phyloP scores from a whole-genome alignment of 352 stramenopile species.

The Pythium diclinum region DNA sequence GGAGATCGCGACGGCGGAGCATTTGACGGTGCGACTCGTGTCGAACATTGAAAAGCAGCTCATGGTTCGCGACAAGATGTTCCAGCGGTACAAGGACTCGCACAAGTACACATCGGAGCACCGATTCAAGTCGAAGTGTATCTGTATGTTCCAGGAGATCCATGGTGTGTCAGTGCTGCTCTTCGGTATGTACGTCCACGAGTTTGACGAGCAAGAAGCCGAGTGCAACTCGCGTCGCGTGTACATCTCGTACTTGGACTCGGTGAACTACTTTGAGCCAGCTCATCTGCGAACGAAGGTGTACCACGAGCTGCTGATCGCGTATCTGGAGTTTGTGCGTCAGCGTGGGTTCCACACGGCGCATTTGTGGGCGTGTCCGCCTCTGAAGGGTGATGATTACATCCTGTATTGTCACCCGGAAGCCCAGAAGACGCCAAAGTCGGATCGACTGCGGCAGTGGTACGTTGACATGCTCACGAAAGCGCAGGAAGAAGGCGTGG shows the following conservation, averaged over 20 bases:
- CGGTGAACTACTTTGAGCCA: constrained; percentile 98
- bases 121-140: constrained; percentile 96
- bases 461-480: constrained; percentile 91
- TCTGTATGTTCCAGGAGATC: constrained; percentile 99
- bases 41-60: constrained; percentile 96
- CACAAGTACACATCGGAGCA: constrained; percentile 88
- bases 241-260: constrained; percentile 99
- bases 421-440: constrained; percentile 98
- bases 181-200: constrained; percentile 99
- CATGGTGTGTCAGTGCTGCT: constrained; percentile 99
- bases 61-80: constrained; percentile 95
- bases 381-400: constrained; percentile 99
- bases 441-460: constrained; percentile 96
- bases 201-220: constrained; percentile 97
- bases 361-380: constrained; percentile 99
- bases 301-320: constrained; percentile 98
- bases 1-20: constrained; percentile 88
- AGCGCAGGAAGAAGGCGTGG: constrained; percentile 86
- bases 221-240: constrained; percentile 93
- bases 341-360: constrained; percentile 96
- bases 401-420: constrained; percentile 99
- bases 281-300: constrained; percentile 96
- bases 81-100: constrained; percentile 91
- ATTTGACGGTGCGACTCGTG: constrained; percentile 93
- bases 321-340: constrained; percentile 98